These are phyloP conservation scores for Aspergillus olivimuriae DNA, from an alignment of 495 filamentous ascomycete genomes.

Conservation along the genomic window DNA sequence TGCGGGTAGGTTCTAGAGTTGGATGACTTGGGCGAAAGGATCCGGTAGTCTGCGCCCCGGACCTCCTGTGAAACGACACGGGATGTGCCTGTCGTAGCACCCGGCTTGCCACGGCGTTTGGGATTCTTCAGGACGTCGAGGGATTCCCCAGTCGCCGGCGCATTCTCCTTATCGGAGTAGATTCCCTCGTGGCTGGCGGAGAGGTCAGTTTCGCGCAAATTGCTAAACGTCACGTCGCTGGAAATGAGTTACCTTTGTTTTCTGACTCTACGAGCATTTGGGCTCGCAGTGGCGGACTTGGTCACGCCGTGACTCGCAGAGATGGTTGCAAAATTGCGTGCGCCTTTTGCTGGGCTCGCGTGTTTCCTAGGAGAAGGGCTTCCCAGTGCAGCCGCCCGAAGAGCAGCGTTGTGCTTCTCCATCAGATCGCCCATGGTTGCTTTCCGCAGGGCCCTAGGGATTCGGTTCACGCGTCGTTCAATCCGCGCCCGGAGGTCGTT, in stretches of 20 bases:
- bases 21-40: conserved; percentile 75
- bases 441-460: conserved; percentile 72
- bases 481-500: conserved; percentile 78
- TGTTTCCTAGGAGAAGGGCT: conserved; percentile 24
- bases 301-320: conserved; percentile 21
- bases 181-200: conserved; percentile 54
- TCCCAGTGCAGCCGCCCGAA: conserved; percentile 23
- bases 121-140: conserved; percentile 46
- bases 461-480: conserved; percentile 91
- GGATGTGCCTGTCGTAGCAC: conserved; percentile 31
- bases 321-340: conserved; percentile 23
- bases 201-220: conserved; percentile 2
- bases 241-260: conserved; percentile 52
- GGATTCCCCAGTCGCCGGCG: conserved; percentile 31
- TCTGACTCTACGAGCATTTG: conserved; percentile 42
- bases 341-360: conserved; percentile 24
- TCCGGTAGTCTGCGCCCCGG: conserved; percentile 42
- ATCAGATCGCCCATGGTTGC: conserved; percentile 79
- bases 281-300: conserved; percentile 20
- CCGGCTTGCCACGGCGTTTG: conserved; percentile 51
- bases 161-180: conserved; percentile 76
- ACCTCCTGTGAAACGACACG: conserved; percentile 46
- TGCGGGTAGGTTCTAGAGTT: conserved; percentile 66
- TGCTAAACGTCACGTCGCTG: background rate
- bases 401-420: conserved; percentile 43